Percentiles rank a stretch among this genome's conserved stretches.
phyloP scores from a whole-genome alignment of 2,329 filamentous ascomycete genomes.

The Alternaria angustiovoidea region DNA sequence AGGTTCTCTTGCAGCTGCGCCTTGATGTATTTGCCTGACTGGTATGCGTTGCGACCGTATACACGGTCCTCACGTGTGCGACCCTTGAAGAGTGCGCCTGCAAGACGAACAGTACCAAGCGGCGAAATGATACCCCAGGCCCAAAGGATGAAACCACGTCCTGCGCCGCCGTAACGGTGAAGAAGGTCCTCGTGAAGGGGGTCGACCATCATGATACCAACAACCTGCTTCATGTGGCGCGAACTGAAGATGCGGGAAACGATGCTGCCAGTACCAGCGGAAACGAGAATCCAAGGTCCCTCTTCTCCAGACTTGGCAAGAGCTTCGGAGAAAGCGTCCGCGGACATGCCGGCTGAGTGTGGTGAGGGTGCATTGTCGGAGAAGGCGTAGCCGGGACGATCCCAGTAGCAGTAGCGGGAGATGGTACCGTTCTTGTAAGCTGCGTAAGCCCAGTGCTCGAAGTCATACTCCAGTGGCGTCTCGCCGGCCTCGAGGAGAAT shows the following conservation, averaged over 20 bases:
- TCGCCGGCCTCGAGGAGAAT: constrained; percentile 88
- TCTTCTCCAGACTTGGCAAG: constrained; percentile 80
- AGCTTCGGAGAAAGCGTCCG: constrained; percentile 86
- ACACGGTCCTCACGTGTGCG: constrained; percentile 83
- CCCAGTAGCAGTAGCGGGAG: constrained; percentile 90
- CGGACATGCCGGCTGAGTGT: constrained; percentile 90
- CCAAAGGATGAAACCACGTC: constrained; percentile 86
- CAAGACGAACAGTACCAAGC: constrained; percentile 81
- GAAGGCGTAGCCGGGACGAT: constrained; percentile 89
- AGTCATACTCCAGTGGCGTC: constrained; percentile 76
- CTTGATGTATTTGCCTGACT: constrained; percentile 84
- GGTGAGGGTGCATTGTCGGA: constrained; percentile 92
- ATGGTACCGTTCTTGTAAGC: constrained; percentile 83
- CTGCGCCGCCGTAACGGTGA: constrained; percentile 68
- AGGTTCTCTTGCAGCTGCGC: constrained; percentile 92
- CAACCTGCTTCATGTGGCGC: constrained; percentile 76
- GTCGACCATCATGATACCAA: constrained; percentile 85
- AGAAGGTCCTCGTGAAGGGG: constrained; percentile 89
- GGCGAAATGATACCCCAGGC: constrained; percentile 84
- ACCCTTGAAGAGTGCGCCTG: constrained; percentile 82
- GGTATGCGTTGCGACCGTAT: constrained; percentile 80
- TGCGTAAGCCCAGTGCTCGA: constrained; percentile 81
- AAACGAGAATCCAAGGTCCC: constrained; percentile 88
- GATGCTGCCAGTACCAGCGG: constrained; percentile 84
- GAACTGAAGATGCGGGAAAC: constrained; percentile 92